Percentiles rank a stretch among this genome's conserved stretches.
Evolutionary conservation across 768 basidiomycete species (phyloP).

Genomic region (Galerina sulciceps): DNA sequence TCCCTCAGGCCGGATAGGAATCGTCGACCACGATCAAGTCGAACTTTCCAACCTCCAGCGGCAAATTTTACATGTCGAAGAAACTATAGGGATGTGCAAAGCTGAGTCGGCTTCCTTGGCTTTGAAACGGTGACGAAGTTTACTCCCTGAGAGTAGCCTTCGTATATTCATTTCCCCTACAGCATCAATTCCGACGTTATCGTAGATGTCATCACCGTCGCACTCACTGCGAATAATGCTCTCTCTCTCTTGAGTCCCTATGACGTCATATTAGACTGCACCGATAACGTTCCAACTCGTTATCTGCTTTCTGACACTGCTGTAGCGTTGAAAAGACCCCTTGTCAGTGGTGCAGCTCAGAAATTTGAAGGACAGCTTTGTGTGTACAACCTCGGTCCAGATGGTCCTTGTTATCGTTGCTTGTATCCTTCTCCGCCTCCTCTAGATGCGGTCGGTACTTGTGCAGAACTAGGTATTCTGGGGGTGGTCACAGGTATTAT

Average conservation of each 20-base stretch:
- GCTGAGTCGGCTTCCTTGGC: conserved; percentile 80
- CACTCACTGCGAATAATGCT: conserved; percentile 69
- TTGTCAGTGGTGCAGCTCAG: conserved; percentile 94
- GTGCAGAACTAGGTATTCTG: conserved; percentile 88
- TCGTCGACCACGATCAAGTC: conserved; percentile 89
- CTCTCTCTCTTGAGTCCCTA: conserved; percentile 61
- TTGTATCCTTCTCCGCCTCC: conserved; percentile 85
- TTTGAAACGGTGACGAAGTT: conserved; percentile 55
- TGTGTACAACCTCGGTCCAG: conserved; percentile 67
- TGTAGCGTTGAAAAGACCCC: conserved; percentile 74
- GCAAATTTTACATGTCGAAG: conserved; percentile 86
- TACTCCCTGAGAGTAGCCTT: background rate
- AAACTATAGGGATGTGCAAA: conserved; percentile 78
- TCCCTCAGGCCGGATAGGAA: conserved; percentile 72
- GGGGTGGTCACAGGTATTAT: conserved; percentile 91
- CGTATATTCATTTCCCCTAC: conserved; percentile 4
- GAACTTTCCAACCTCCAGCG: conserved; percentile 90
- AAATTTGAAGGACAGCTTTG: conserved; percentile 82
- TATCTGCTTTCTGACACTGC: conserved; percentile 91
- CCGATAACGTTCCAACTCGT: conserved; percentile 90
- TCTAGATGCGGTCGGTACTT: conserved; percentile 67
- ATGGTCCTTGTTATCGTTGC: conserved; percentile 93
- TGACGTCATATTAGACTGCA: conserved; percentile 89
- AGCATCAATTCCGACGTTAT: conserved; percentile 79
- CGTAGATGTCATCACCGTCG: conserved; percentile 56